Evolutionary conservation across 306 rosid species (phyloP).

Genomic region (Erythrophleum fordii): DNA sequence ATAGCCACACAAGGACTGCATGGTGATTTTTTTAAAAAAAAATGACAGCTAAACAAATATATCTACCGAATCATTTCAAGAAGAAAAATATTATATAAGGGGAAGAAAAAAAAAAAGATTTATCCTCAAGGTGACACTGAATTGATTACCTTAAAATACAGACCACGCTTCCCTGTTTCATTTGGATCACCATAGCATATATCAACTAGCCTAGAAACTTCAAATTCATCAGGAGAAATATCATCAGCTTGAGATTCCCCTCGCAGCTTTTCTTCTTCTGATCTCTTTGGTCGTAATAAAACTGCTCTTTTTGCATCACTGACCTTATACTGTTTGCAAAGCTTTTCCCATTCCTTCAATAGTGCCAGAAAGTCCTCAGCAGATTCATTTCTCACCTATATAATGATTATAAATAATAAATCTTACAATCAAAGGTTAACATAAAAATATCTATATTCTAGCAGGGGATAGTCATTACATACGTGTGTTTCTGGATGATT

Average conservation of each 20-base stretch:
- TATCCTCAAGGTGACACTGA: conserved; percentile 8
- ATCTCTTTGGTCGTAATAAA: conserved; percentile 42
- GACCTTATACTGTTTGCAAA: conserved; percentile 63
- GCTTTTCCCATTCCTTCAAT: conserved; percentile 85
- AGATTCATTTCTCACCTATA: conserved; percentile 88
- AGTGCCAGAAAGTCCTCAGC: conserved; percentile 83
- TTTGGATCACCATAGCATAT: conserved; percentile 85
- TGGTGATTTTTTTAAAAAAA: not conserved
- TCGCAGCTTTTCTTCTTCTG: conserved; percentile 33
- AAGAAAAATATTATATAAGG: not conserved
- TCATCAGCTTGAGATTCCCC: conserved; percentile 35
- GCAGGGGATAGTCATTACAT: conserved; percentile 42
- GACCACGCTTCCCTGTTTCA: conserved; percentile 57
- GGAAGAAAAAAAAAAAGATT: not conserved
- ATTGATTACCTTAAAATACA: conserved; percentile 76
- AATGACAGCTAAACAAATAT: not conserved
- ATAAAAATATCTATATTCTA: conserved; percentile 20
- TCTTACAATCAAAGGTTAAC: conserved; percentile 10
- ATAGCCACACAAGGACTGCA: not conserved
- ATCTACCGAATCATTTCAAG: not conserved
- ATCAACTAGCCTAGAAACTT: conserved; percentile 74
- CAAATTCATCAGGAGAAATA: conserved; percentile 50
- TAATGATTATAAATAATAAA: conserved; percentile 30
- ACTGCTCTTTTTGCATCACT: conserved; percentile 37
- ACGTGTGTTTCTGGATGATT: conserved; percentile 86